Evolutionary conservation across 1,284 basidiomycete species (phyloP).

Genomic region (Wallemia ichthyophaga): DNA sequence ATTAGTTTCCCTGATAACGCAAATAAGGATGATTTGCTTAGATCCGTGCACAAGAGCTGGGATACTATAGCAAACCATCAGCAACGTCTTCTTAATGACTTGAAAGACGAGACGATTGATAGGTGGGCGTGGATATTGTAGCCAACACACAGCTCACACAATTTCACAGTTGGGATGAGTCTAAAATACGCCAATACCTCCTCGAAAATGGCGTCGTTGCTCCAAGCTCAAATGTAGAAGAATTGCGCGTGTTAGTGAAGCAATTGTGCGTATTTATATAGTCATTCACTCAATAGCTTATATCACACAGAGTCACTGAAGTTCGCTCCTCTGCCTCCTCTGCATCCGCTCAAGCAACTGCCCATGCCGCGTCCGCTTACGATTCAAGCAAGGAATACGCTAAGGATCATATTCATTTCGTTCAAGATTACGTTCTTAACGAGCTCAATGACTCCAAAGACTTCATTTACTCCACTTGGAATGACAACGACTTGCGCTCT

Average conservation of each 20-base stretch:
- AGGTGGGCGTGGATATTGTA: constrained; percentile 12
- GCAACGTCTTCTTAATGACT: constrained; percentile 31
- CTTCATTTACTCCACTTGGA: constrained; percentile 65
- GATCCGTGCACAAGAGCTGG: constrained; percentile 33
- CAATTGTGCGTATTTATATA: constrained; percentile 19
- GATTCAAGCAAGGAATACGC: constrained; percentile 7
- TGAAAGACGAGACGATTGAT: constrained; percentile 18
- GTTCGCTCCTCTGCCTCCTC: constrained; percentile 8
- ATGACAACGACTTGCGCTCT: constrained; percentile 27
- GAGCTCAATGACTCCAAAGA: constrained; percentile 44
- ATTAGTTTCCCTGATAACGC: constrained; percentile 4
- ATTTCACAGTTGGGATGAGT: constrained; percentile 43
- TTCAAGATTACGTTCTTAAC: constrained; percentile 20
- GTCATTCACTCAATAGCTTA: constrained; percentile 5
- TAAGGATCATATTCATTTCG: constrained; percentile 3
- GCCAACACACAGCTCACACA: constrained; percentile 3
- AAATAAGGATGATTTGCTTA: constrained; percentile 8
- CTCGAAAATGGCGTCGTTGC: constrained; percentile 56
- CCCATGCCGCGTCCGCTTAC: constrained; percentile 10
- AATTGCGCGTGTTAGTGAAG: constrained; percentile 45
- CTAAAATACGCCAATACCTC: constrained; percentile 45
- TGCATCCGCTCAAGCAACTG: constrained; percentile 23
- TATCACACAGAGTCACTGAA: constrained; percentile 8
- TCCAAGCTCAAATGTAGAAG: constrained; percentile 43
- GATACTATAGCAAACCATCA: constrained; percentile 24